phyloP scores from a whole-genome alignment of 805 yeast species.

The Dipodascus geniculatus region DNA sequence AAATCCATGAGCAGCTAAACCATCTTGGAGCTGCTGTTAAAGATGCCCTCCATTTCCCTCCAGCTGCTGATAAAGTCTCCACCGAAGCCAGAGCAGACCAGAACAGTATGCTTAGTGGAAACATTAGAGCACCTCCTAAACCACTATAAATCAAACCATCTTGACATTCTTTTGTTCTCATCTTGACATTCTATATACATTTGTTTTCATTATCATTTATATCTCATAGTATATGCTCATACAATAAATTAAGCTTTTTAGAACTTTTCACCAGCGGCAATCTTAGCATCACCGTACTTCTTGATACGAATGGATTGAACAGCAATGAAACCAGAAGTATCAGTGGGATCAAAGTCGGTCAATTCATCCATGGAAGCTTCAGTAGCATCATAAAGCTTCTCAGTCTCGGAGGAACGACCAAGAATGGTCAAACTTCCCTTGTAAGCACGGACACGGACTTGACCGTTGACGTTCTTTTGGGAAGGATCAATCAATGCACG shows the following conservation, averaged over 20 bases:
- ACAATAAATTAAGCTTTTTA: conserved; percentile 10
- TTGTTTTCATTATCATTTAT: conserved; percentile 1
- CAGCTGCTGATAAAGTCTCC: not conserved
- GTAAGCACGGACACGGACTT: conserved; percentile 86
- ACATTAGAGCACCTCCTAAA: not conserved
- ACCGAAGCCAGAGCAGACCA: not conserved
- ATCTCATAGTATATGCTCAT: not conserved
- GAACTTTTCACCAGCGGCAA: conserved; percentile 51
- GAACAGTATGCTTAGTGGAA: not conserved
- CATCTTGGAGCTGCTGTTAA: not conserved
- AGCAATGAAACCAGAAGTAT: conserved; percentile 93
- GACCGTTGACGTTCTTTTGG: conserved; percentile 91
- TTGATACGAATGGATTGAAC: conserved; percentile 97
- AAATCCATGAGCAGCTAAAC: too few relatives aligned
- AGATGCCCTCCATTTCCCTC: not conserved
- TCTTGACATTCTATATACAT: not conserved
- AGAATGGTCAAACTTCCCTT: conserved; percentile 76
- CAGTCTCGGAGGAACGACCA: conserved; percentile 93
- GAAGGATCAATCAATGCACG: conserved; percentile 75
- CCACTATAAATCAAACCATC: not conserved
- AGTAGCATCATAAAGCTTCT: conserved; percentile 93
- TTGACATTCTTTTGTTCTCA: not conserved
- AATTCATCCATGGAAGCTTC: conserved; percentile 99
- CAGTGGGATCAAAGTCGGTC: conserved; percentile 95
- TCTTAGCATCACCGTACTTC: conserved; percentile 93